Conservation (phyloP, 257 asterid genomes). For the Solanum bulbocastanum region DNA sequence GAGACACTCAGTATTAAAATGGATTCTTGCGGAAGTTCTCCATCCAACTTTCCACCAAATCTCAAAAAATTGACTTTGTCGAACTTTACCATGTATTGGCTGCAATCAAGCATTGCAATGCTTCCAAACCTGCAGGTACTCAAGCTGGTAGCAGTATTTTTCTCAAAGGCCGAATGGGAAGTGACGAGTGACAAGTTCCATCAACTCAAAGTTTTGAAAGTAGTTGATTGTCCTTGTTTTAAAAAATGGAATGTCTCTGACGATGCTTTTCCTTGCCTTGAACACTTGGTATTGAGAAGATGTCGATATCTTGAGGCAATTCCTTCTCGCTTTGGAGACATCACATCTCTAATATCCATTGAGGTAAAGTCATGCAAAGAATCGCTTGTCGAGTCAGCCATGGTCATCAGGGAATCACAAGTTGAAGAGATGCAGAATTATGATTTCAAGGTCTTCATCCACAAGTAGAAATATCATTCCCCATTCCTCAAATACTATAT, state of each 20-base stretch:
- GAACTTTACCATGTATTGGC: not conserved
- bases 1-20: not conserved
- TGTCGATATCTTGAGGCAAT: not conserved
- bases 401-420: not conserved
- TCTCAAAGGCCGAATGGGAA: not conserved
- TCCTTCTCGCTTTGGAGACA: slow-evolving; percentile 2
- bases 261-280: not conserved
- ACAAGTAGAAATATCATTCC: not conserved
- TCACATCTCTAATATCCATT: not conserved
- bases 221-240: not conserved
- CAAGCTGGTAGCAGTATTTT: not conserved
- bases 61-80: not conserved
- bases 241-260: not conserved
- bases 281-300: not conserved
- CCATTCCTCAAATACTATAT: not conserved
- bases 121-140: slow-evolving; percentile 6
- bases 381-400: not conserved
- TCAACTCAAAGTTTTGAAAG: not conserved
- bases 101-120: not conserved
- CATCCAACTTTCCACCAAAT: not conserved
- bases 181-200: not conserved
- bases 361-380: not conserved
- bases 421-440: not conserved
- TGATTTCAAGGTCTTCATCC: not conserved
- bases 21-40: not conserved